Percentiles rank a stretch among this genome's conserved stretches.
Conservation (phyloP, 2,329 filamentous ascomycete species). For the Aspergillus ibericus region DNA sequence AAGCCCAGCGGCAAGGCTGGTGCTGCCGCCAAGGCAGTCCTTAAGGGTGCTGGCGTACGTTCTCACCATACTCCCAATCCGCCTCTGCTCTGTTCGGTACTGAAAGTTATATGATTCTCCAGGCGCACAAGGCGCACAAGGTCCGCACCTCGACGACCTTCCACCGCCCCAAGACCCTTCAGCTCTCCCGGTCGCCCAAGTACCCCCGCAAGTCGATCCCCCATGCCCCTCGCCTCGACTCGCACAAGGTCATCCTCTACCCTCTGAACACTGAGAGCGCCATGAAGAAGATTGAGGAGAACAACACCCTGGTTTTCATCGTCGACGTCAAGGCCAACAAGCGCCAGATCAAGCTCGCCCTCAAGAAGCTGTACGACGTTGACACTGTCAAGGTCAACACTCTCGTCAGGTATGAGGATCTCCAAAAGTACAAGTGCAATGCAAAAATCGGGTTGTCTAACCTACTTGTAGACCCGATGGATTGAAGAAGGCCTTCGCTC, state of each 20-base stretch:
- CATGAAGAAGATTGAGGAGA: conserved; percentile 99
- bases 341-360: conserved; percentile 95
- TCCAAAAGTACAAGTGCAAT: background rate
- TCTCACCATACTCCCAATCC: background rate
- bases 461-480: conserved; percentile 72
- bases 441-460: conserved; percentile 3
- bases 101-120: conserved; percentile 23
- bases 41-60: conserved; percentile 96
- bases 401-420: conserved; percentile 73
- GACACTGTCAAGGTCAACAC: conserved; percentile 99
- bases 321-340: conserved; percentile 98
- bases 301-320: conserved; percentile 99
- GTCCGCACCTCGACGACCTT: conserved; percentile 90
- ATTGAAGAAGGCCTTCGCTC: conserved; percentile 97
- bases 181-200: conserved; percentile 86
- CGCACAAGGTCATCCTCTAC: conserved; percentile 97
- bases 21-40: conserved; percentile 90
- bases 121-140: conserved; percentile 89
- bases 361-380: conserved; percentile 99
- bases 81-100: conserved; percentile 2
- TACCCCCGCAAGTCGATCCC: conserved; percentile 96
- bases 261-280: conserved; percentile 99
- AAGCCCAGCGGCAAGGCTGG: conserved; percentile 78
- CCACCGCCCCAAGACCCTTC: conserved; percentile 96
- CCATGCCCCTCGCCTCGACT: conserved; percentile 86